Evolutionary conservation across 2,329 filamentous ascomycete species (phyloP).

Genomic region (Colletotrichum neosansevieriae): DNA sequence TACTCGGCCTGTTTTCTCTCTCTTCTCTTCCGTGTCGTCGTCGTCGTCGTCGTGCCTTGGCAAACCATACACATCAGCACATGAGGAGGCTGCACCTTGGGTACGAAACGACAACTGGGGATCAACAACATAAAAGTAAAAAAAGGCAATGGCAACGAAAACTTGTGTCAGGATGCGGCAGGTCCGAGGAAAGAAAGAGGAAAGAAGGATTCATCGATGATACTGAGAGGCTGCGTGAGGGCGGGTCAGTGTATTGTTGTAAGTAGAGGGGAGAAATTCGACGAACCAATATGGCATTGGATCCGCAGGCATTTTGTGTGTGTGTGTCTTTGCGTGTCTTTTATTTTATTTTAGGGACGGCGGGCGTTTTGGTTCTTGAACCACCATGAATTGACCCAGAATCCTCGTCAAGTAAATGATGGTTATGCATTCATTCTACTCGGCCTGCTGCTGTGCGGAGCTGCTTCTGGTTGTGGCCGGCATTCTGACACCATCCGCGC

Average conservation of each 20-base stretch:
- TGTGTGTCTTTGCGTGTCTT: background rate
- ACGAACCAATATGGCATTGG: background rate
- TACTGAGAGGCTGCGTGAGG: background rate
- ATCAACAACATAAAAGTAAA: background rate
- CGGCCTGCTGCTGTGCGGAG: too few relatives aligned
- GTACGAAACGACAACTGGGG: background rate
- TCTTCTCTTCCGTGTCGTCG: too few relatives aligned
- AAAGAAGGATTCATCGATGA: background rate
- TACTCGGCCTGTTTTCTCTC: too few relatives aligned
- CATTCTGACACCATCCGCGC: too few relatives aligned
- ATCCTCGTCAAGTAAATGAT: background rate
- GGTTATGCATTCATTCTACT: too few relatives aligned
- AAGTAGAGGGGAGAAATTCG: background rate
- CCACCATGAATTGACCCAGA: constrained; percentile 15
- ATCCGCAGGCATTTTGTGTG: background rate
- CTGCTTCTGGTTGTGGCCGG: too few relatives aligned
- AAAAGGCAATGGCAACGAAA: background rate
- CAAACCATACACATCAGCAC: background rate
- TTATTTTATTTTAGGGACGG: background rate
- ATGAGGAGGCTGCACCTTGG: background rate
- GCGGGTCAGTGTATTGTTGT: background rate
- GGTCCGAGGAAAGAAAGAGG: constrained; percentile 16
- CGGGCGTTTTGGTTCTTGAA: constrained; percentile 17
- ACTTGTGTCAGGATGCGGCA: constrained; percentile 24
- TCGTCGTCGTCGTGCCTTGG: too few relatives aligned